Percentiles rank a stretch among this genome's conserved stretches.
Conservation (phyloP, 2,329 filamentous ascomycete species). For the Trichophyton schoenleinii region DNA sequence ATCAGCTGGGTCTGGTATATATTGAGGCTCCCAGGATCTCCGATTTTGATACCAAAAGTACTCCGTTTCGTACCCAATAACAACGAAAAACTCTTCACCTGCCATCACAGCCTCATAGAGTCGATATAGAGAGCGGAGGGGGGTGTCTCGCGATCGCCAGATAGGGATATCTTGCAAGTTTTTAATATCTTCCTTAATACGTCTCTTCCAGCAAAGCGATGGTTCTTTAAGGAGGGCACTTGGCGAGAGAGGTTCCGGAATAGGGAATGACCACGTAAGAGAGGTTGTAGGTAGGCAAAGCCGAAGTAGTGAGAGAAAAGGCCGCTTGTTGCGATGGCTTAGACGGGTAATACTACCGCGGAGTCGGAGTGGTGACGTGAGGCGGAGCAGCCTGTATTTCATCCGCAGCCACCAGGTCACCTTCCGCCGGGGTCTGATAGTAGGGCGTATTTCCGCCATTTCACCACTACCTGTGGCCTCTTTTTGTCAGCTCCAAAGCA, state of each 20-base stretch:
- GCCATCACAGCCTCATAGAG: constrained; percentile 16
- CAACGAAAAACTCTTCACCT: constrained; percentile 5
- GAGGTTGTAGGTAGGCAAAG: constrained; percentile 11
- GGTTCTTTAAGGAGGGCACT: constrained; percentile 6
- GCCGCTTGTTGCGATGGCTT: constrained; percentile 10
- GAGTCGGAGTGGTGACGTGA: constrained; percentile 10
- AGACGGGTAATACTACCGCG: constrained; percentile 13
- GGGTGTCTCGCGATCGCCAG: constrained; percentile 17
- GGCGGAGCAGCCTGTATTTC: constrained; percentile 5
- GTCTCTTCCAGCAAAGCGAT: constrained; percentile 8
- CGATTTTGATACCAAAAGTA: constrained; percentile 18
- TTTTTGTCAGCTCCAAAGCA: too few relatives aligned
- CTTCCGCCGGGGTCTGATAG: neutral
- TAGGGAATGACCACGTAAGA: constrained; percentile 10
- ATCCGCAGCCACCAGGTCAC: constrained; percentile 13
- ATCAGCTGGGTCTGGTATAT: constrained; percentile 19
- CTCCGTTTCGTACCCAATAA: constrained; percentile 14
- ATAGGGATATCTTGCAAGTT: neutral
- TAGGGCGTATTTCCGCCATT: neutral
- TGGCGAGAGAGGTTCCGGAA: constrained; percentile 3
- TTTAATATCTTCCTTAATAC: constrained; percentile 7
- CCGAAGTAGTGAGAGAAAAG: constrained; percentile 13
- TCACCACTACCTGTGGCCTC: too few relatives aligned
- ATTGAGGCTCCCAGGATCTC: constrained; percentile 14
- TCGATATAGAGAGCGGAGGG: constrained; percentile 18